Evolutionary conservation across 768 basidiomycete genomes (phyloP).

Genomic region (Ramaria sp.): DNA sequence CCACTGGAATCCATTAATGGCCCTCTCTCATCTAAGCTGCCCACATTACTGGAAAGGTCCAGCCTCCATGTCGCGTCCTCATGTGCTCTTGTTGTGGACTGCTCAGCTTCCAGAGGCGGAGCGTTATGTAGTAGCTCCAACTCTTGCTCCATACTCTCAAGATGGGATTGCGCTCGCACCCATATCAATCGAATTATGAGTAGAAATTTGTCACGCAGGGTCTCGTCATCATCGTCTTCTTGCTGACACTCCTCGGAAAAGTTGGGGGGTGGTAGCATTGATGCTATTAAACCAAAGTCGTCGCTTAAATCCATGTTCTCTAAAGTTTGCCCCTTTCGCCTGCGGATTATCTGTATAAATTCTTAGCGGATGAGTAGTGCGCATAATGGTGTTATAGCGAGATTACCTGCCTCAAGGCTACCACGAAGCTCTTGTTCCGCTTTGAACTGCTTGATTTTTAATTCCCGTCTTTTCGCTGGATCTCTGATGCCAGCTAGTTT

Average conservation of each 20-base stretch:
- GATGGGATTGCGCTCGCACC: slow-evolving; percentile 53
- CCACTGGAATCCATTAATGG: slow-evolving; percentile 66
- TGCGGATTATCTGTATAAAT: slow-evolving; percentile 38
- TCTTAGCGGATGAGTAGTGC: neutral
- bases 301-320: slow-evolving; percentile 25
- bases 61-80: slow-evolving; percentile 62
- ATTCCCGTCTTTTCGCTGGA: slow-evolving; percentile 61
- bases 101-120: slow-evolving; percentile 19
- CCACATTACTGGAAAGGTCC: slow-evolving; percentile 34
- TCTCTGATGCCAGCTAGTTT: slow-evolving; percentile 43
- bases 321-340: slow-evolving; percentile 35
- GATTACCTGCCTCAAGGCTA: slow-evolving; percentile 56
- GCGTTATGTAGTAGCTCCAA: slow-evolving; percentile 51
- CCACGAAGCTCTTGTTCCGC: slow-evolving; percentile 71
- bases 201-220: slow-evolving; percentile 54
- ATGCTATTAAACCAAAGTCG: slow-evolving; percentile 54
- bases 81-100: slow-evolving; percentile 28
- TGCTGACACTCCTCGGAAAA: slow-evolving; percentile 15
- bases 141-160: slow-evolving; percentile 64
- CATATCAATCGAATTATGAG: slow-evolving; percentile 67
- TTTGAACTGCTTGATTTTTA: slow-evolving; percentile 87
- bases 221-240: slow-evolving; percentile 47
- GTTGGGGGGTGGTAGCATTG: slow-evolving; percentile 37
- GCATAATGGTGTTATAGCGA: neutral
- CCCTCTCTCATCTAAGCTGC: slow-evolving; percentile 36